A percentile compares a stretch with the other conserved stretches of the same genome.
phyloP scores from a whole-genome alignment of 2,329 filamentous ascomycete genomes.

The Basipetospora chlamydospora region DNA sequence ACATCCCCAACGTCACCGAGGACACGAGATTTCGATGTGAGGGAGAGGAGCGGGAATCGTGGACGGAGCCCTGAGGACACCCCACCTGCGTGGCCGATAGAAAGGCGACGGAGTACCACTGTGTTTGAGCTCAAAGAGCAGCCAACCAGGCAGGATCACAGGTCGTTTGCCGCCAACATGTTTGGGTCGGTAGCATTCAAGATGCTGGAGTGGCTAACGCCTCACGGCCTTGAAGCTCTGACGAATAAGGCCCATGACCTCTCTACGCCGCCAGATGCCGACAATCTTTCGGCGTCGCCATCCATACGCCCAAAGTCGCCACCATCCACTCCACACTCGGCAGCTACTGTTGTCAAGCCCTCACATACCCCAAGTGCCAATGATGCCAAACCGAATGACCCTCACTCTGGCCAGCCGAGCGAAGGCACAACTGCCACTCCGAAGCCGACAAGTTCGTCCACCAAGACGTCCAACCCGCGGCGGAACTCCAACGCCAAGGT shows the following conservation, averaged over 20 bases:
- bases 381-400: neutral
- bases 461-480: conserved; percentile 5
- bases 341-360: neutral
- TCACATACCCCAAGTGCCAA: neutral
- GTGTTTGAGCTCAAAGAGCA: conserved; percentile 24
- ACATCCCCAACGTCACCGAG: too few relatives aligned
- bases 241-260: conserved; percentile 2
- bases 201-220: conserved; percentile 58
- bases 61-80: conserved; percentile 1
- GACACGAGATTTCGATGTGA: too few relatives aligned
- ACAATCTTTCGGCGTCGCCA: neutral
- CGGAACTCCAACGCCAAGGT: conserved; percentile 13
- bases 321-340: neutral
- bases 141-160: conserved; percentile 37
- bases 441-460: conserved; percentile 1
- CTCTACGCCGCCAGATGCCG: neutral
- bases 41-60: neutral
- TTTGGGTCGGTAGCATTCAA: conserved; percentile 53
- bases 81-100: neutral
- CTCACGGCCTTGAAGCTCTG: conserved; percentile 27
- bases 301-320: neutral
- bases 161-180: conserved; percentile 46
- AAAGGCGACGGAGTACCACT: neutral
- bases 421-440: neutral
- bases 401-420: neutral